Percentiles rank a stretch among this genome's conserved stretches.
Conservation (phyloP, 2,329 filamentous ascomycete species). For the Pseudogymnoascus pannorum region DNA sequence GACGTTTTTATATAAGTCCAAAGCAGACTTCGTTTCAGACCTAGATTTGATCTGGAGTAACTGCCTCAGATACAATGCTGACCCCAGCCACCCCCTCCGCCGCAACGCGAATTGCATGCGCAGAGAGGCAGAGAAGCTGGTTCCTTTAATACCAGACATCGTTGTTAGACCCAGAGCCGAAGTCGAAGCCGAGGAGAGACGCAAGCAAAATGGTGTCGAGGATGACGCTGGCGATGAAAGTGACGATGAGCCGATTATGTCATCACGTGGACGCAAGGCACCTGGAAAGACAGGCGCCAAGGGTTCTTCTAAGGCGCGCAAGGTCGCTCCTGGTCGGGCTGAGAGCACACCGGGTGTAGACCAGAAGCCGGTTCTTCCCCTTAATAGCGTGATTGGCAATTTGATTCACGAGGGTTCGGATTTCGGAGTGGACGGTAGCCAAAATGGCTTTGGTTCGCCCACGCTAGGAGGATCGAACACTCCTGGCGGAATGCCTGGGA, state of each 20-base stretch:
- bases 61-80: constrained; percentile 90
- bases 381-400: constrained; percentile 56
- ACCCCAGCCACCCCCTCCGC: constrained; percentile 76
- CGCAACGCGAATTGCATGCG: constrained; percentile 95
- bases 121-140: constrained; percentile 94
- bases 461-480: constrained; percentile 69
- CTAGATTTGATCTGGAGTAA: constrained; percentile 96
- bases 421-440: constrained; percentile 61
- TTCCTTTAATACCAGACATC: constrained; percentile 90
- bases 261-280: constrained; percentile 84
- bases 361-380: constrained; percentile 63
- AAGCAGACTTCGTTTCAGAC: constrained; percentile 89
- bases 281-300: constrained; percentile 72
- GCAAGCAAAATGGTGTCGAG: constrained; percentile 78
- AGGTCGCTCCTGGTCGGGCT: constrained; percentile 63
- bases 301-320: constrained; percentile 55
- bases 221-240: constrained; percentile 83
- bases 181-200: constrained; percentile 79
- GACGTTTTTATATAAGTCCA: constrained; percentile 70
- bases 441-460: constrained; percentile 80
- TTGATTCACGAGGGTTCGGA: constrained; percentile 67
- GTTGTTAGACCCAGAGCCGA: constrained; percentile 85
- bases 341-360: constrained; percentile 74
- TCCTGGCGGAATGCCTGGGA: constrained; percentile 58
- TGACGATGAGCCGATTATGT: constrained; percentile 97